phyloP scores from a whole-genome alignment of 2,329 filamentous ascomycete species.

The Coleophoma eucalyptorum region DNA sequence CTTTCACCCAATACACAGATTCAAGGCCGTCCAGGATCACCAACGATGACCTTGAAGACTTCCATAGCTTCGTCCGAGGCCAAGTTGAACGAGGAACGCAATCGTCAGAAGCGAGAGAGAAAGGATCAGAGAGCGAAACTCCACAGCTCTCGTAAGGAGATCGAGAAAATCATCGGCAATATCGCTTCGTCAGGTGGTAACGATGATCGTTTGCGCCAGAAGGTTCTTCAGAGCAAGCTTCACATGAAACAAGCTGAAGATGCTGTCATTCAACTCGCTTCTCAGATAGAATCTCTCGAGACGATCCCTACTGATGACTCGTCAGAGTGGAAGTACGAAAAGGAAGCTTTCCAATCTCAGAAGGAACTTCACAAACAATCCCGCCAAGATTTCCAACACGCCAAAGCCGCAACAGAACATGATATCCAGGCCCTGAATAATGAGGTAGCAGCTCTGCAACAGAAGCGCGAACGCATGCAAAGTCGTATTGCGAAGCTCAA shows the following conservation, averaged over 20 bases:
- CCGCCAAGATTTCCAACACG: conserved; percentile 51
- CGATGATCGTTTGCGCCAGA: conserved; percentile 73
- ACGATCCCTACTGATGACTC: conserved; percentile 59
- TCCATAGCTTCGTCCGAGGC: conserved; percentile 70
- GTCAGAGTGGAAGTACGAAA: conserved; percentile 46
- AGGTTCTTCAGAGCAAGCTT: conserved; percentile 70
- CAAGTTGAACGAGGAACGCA: conserved; percentile 66
- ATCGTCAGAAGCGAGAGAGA: conserved; percentile 64
- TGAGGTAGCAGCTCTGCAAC: conserved; percentile 59
- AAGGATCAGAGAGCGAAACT: conserved; percentile 72
- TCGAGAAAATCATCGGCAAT: conserved; percentile 63
- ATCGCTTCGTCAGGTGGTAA: conserved; percentile 66
- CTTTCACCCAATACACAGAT: conserved; percentile 45
- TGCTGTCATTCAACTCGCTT: conserved; percentile 49
- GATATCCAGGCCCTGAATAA: conserved; percentile 59
- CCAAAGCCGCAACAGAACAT: conserved; percentile 58
- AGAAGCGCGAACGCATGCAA: conserved; percentile 70
- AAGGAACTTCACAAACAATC: conserved; percentile 39
- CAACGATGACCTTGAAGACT: conserved; percentile 71
- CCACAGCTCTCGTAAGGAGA: conserved; percentile 67
- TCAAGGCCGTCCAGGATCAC: conserved; percentile 69
- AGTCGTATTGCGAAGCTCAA: conserved; percentile 69
- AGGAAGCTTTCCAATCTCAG: conserved; percentile 50
- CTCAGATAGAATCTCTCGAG: conserved; percentile 62
- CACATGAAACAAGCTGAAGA: conserved; percentile 65